A percentile compares a stretch with the other conserved stretches of the same genome.
Conservation (phyloP, 495 filamentous ascomycete genomes). For the Podospora fimiseda region DNA sequence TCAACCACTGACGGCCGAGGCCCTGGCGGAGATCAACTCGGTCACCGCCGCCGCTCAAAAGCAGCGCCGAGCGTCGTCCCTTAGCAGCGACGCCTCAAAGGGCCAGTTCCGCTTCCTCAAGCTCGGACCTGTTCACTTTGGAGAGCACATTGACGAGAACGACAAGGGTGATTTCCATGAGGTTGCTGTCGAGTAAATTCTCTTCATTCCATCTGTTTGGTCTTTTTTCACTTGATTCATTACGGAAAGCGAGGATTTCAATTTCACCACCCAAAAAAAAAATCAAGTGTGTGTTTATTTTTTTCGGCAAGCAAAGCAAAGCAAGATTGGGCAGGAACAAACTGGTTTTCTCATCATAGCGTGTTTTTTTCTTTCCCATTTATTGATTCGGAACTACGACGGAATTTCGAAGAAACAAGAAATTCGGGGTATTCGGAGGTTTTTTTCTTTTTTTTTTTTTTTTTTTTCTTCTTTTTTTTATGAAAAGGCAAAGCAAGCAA, state of each 20-base stretch:
- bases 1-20: conserved; percentile 18
- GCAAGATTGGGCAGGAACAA: too few relatives aligned
- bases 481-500: background rate
- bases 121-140: conserved; percentile 46
- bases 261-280: too few relatives aligned
- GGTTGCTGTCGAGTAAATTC: conserved; percentile 37
- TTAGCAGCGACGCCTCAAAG: conserved; percentile 30
- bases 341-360: too few relatives aligned
- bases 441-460: background rate
- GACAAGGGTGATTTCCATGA: conserved; percentile 43
- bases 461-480: background rate
- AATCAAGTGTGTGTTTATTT: background rate
- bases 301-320: background rate
- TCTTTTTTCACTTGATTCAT: too few relatives aligned
- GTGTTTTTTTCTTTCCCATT: background rate
- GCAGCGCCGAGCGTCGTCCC: conserved; percentile 32
- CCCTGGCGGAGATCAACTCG: conserved; percentile 11
- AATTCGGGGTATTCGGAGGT: background rate
- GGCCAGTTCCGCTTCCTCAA: conserved; percentile 37
- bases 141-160: conserved; percentile 39
- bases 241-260: too few relatives aligned
- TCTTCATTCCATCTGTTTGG: conserved; percentile 6
- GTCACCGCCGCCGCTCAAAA: too few relatives aligned
- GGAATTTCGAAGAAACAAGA: background rate
- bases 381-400: background rate